phyloP scores from a whole-genome alignment of 148 eudicot genomes.

The Camellia sinensis region DNA sequence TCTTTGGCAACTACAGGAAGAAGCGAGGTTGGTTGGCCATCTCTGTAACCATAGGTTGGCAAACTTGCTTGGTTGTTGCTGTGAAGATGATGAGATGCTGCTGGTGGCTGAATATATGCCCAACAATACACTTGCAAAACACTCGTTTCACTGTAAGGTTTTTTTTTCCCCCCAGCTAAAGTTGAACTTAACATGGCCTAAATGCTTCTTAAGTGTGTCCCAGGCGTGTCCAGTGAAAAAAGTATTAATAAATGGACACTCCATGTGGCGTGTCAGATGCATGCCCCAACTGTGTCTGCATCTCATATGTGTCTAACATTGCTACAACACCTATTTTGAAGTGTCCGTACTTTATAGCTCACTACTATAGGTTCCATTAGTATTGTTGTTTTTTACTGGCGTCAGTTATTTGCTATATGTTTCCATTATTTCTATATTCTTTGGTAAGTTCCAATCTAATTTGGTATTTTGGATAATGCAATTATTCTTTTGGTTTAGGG shows the following conservation, averaged over 20 bases:
- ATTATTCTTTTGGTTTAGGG: constrained; percentile 41
- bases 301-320: too few relatives aligned
- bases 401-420: neutral
- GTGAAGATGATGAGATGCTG: constrained; percentile 64
- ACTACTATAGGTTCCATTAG: neutral
- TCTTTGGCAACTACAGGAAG: constrained; percentile 46
- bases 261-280: too few relatives aligned
- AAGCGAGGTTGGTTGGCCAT: constrained; percentile 63
- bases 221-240: too few relatives aligned
- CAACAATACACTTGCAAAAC: constrained; percentile 67
- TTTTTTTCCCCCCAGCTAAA: neutral
- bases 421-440: too few relatives aligned
- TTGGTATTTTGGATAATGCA: neutral
- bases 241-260: too few relatives aligned
- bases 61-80: constrained; percentile 71
- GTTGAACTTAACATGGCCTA: neutral
- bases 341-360: too few relatives aligned
- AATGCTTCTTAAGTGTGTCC: neutral
- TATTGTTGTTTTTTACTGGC: neutral
- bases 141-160: constrained; percentile 70
- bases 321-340: too few relatives aligned
- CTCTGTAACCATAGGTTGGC: constrained; percentile 56
- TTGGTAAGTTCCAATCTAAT: neutral
- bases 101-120: constrained; percentile 78
- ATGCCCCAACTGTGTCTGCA: too few relatives aligned